Conservation (phyloP, 371 early-diverging fungal species). For the Syncephalastrum racemosum region DNA sequence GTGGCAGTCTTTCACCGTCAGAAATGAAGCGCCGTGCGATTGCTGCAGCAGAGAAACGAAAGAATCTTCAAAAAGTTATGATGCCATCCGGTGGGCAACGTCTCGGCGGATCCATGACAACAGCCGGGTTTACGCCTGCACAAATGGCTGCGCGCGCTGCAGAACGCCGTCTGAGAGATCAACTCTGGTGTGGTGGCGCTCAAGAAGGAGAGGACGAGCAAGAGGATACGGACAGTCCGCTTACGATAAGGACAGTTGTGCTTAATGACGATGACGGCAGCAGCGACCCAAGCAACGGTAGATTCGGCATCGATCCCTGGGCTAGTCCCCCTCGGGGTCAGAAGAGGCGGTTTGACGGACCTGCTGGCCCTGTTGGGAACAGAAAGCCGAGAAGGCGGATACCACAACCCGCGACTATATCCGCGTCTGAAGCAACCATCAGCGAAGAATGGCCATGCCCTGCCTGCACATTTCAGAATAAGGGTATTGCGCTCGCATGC, state of each 20-base stretch:
- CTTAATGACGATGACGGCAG: slow-evolving; percentile 8
- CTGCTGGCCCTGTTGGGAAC: neutral
- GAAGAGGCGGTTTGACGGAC: neutral
- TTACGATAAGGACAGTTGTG: slow-evolving; percentile 3
- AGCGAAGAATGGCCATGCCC: slow-evolving; percentile 31
- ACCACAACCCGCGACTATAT: neutral
- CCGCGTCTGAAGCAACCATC: slow-evolving; percentile 3
- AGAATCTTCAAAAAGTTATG: slow-evolving; percentile 37
- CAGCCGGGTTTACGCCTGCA: slow-evolving; percentile 14
- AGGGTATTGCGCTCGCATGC: slow-evolving; percentile 25
- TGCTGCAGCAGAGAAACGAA: slow-evolving; percentile 53
- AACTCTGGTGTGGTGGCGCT: slow-evolving; percentile 58
- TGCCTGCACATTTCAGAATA: slow-evolving; percentile 36
- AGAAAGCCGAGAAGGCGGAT: slow-evolving; percentile 3
- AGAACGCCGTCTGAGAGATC: slow-evolving; percentile 50
- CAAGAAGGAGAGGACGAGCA: slow-evolving; percentile 19
- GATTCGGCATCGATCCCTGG: too few relatives aligned
- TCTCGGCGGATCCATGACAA: slow-evolving; percentile 38
- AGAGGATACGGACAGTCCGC: neutral
- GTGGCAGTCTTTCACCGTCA: slow-evolving; percentile 23
- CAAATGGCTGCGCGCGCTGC: slow-evolving; percentile 58
- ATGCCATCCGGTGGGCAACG: slow-evolving; percentile 48
- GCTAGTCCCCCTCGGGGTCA: too few relatives aligned
- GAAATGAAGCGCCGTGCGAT: slow-evolving; percentile 30
- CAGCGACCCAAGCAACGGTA: too few relatives aligned